phyloP scores from a whole-genome alignment of 1,284 basidiomycete species.

The Inonotus hispidus region DNA sequence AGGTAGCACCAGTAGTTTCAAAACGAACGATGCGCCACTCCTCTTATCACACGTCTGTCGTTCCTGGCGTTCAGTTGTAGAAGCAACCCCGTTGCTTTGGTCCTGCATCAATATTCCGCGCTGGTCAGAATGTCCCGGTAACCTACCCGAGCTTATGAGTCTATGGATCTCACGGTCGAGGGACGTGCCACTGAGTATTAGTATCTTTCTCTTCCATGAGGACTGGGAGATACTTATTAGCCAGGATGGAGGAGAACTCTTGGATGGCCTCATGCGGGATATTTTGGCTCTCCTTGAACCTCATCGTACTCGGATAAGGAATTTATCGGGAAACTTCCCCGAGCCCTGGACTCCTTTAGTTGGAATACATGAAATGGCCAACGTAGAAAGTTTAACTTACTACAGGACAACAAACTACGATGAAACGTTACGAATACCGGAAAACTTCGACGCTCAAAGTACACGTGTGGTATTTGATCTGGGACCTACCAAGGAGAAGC shows the following conservation, averaged over 20 bases:
- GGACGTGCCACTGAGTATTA: not conserved
- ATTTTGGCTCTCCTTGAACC: conserved; percentile 3
- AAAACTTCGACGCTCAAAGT: not conserved
- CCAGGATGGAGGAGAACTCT: not conserved
- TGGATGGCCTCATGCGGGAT: not conserved
- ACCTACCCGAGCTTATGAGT: not conserved
- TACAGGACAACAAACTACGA: conserved; percentile 4
- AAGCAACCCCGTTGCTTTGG: conserved; percentile 7
- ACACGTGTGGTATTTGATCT: not conserved
- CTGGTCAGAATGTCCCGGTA: not conserved
- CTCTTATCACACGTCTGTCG: conserved; percentile 16
- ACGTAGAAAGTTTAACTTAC: not conserved
- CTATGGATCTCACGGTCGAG: conserved; percentile 6
- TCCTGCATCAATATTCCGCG: conserved; percentile 7
- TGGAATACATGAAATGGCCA: conserved; percentile 11
- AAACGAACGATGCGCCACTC: not conserved
- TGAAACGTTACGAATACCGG: not conserved
- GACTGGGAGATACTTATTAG: not conserved
- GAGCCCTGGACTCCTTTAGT: not conserved
- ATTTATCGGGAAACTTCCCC: conserved; percentile 11
- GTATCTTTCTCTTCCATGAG: conserved; percentile 2
- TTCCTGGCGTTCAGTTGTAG: conserved; percentile 7
- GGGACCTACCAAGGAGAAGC: not conserved
- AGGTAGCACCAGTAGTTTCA: not conserved
- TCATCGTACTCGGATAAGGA: conserved; percentile 3